These are phyloP conservation scores for Colletotrichum sp. DNA, from an alignment of 2,329 filamentous ascomycete species.

Conservation along the genomic window DNA sequence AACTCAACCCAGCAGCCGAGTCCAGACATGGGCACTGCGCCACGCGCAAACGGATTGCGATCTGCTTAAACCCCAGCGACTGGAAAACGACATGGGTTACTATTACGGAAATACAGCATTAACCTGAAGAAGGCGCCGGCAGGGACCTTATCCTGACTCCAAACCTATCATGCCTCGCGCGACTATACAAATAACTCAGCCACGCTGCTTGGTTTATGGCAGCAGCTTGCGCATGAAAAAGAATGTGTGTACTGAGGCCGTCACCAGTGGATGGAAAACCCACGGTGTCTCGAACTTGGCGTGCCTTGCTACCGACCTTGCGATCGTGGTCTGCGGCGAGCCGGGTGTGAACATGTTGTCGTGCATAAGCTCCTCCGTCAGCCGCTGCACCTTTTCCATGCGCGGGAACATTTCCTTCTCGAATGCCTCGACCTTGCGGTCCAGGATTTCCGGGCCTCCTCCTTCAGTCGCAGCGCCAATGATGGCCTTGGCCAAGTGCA, in stretches of 20 bases:
- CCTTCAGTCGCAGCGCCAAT: slow-evolving; percentile 28
- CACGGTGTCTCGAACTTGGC: slow-evolving; percentile 33
- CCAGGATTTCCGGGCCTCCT: slow-evolving; percentile 29
- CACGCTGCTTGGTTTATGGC: background rate
- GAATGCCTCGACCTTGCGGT: slow-evolving; percentile 37
- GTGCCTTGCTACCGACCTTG: slow-evolving; percentile 36
- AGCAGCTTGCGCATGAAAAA: slow-evolving; percentile 27
- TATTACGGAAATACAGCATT: slow-evolving; percentile 2
- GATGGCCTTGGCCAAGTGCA: slow-evolving; percentile 52
- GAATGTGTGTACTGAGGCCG: slow-evolving; percentile 31
- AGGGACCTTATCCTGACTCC: slow-evolving; percentile 11
- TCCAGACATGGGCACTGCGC: background rate
- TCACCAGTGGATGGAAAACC: slow-evolving; percentile 34
- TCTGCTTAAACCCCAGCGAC: background rate
- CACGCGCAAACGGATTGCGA: background rate
- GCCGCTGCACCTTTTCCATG: slow-evolving; percentile 39
- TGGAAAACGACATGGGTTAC: background rate
- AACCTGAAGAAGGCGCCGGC: background rate
- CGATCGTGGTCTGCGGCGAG: slow-evolving; percentile 48
- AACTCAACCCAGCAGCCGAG: background rate
- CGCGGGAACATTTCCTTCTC: slow-evolving; percentile 45
- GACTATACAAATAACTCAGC: background rate
- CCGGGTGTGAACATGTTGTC: slow-evolving; percentile 54
- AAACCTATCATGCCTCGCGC: background rate
- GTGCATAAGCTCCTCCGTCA: slow-evolving; percentile 50